Evolutionary conservation across 192 early-diverging fungal species (phyloP).

Genomic region (Lobosporangium transversale): DNA sequence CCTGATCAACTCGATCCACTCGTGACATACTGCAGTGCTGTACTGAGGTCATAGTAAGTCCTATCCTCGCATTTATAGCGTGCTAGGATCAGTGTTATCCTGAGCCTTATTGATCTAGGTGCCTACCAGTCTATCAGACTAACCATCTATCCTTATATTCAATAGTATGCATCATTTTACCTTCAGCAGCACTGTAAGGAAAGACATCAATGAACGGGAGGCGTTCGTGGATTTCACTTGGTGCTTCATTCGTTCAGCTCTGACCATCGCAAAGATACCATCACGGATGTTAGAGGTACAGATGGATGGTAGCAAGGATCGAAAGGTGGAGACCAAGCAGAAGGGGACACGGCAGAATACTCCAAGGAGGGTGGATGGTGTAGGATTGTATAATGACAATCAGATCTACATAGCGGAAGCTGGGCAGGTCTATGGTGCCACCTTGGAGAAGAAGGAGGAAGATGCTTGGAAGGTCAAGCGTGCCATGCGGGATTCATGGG

Average conservation of each 20-base stretch:
- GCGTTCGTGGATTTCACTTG: slow-evolving; percentile 25
- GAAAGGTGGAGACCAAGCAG: slow-evolving; percentile 13
- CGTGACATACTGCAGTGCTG: no score
- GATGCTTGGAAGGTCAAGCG: slow-evolving; percentile 22
- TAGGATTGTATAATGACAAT: slow-evolving; percentile 16
- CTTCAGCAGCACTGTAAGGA: neutral
- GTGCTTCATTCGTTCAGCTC: slow-evolving; percentile 24
- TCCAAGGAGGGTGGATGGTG: slow-evolving; percentile 27
- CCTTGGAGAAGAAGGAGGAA: slow-evolving; percentile 9
- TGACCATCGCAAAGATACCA: slow-evolving; percentile 6
- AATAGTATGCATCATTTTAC: slow-evolving; percentile 4
- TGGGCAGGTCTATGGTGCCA: slow-evolving; percentile 6
- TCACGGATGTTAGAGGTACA: slow-evolving; percentile 20
- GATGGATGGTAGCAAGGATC: no score
- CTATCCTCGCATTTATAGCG: no score
- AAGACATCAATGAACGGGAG: slow-evolving; percentile 22
- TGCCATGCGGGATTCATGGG: slow-evolving; percentile 23
- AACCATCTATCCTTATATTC: no score
- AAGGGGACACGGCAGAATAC: slow-evolving; percentile 10
- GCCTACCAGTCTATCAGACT: no score
- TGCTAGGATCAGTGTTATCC: no score
- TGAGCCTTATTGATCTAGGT: no score
- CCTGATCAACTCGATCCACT: no score
- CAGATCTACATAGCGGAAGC: slow-evolving; percentile 31
- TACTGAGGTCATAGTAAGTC: no score